Base-by-base conservation (phyloP, 257 asterid genomes). In the Echium plantagineum region DNA sequence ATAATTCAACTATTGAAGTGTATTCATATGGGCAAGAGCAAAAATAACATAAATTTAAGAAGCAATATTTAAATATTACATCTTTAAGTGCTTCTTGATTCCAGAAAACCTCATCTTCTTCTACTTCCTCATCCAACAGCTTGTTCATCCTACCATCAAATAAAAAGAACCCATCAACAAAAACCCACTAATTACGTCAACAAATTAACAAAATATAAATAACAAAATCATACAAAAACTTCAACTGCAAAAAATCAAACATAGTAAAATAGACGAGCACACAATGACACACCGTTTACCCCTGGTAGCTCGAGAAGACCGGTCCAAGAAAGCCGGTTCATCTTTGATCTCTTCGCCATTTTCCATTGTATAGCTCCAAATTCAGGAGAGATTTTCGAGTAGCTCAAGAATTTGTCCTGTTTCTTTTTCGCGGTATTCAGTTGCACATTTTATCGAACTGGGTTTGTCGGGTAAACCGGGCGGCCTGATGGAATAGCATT, bases 61-160 rank as follows among this genome's bases (percentile, higher is more conserved):
- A 20, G 17, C 1, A 20, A 13, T 12, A 48, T 12, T 5, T 15
- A 9, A 61, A 61, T 24, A 61, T 7, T 58, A 91, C 98, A 79
- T 91, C 98, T 74, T 85, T 84, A 59, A 91, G 94, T 57, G 98
- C 98, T 21, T 91, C 98, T 72, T 91, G 98, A 68, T 82, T 91
- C 98, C 98, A 91, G 62, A 91, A 91, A 24, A 62, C 69, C 66
- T 91, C 95, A 35, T 91, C 96, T 57, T 91, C 98, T 72, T 91
- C 98, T 55, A 71, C 0, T 80, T 91, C 96, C 4, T 84, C 95
- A 69, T 88, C 94, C 58, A 91, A 81, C 83, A 91, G 71, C 72
- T 70, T 84, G 35, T 94, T 91, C 98, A 91, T 83, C 79, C 98
- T 86, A 72, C 18, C 54, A 69, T 49, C 7, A 48, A 20, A 71